Evolutionary conservation across 129 eudicot species (phyloP).

Genomic region (Pseudognaphalium luteoalbum): DNA sequence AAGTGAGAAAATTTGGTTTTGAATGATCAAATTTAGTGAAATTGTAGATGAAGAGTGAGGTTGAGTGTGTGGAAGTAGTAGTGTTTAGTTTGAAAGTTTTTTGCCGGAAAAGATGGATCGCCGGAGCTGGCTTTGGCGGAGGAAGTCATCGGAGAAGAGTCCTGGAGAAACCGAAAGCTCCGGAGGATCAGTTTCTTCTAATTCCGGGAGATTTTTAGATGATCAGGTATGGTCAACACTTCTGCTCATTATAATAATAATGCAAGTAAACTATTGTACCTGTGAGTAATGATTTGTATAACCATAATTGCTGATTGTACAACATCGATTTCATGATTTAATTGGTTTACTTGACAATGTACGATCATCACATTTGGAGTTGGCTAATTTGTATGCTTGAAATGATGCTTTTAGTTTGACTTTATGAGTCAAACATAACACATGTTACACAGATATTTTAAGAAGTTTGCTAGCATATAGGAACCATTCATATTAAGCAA

Average conservation of each 20-base stretch:
- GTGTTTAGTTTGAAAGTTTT: constrained; percentile 5
- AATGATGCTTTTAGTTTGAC: constrained; percentile 1
- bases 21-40: constrained; percentile 31
- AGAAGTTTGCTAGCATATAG: background rate
- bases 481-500: background rate
- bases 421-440: constrained; percentile 15
- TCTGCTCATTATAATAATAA: background rate
- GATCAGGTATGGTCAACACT: constrained; percentile 34
- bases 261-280: background rate
- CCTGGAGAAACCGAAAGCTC: constrained; percentile 43
- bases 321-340: background rate
- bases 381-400: constrained; percentile 10
- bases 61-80: constrained; percentile 23
- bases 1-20: constrained; percentile 17
- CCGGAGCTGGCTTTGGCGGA: constrained; percentile 46
- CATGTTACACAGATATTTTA: background rate
- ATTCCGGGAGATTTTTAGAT: constrained; percentile 38
- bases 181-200: constrained; percentile 22
- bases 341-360: constrained; percentile 8
- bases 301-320: constrained; percentile 3
- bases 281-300: background rate
- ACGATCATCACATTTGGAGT: background rate
- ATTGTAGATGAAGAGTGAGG: constrained; percentile 35
- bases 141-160: constrained; percentile 35
- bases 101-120: constrained; percentile 39